Percentiles rank a stretch among this genome's conserved stretches.
Evolutionary conservation across 148 eudicot species (phyloP).

Genomic region (Camellia japonica): DNA sequence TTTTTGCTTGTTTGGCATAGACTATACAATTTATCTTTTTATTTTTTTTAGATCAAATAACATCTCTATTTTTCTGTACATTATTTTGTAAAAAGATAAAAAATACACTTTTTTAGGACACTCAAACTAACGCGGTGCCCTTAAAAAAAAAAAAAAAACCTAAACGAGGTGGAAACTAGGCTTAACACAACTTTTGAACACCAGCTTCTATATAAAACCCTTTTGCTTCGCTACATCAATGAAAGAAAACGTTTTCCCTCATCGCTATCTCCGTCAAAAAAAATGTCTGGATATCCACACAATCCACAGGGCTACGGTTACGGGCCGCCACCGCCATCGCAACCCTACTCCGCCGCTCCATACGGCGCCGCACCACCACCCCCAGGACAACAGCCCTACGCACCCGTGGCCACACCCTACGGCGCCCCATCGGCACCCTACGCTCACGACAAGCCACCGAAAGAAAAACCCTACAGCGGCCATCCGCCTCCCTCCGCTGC

Average conservation of each 20-base stretch:
- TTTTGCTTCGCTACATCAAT: not conserved
- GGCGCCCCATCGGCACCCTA: constrained; percentile 24
- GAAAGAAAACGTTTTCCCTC: not conserved
- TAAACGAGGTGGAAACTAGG: too few relatives aligned
- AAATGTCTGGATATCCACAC: constrained; percentile 41
- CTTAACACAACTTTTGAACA: not conserved
- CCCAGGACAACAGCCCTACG: constrained; percentile 12
- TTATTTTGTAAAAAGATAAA: too few relatives aligned
- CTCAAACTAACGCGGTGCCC: too few relatives aligned
- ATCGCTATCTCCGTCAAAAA: not conserved
- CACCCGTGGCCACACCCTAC: constrained; percentile 7
- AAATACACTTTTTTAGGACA: too few relatives aligned
- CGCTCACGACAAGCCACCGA: constrained; percentile 8
- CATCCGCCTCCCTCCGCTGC: constrained; percentile 12
- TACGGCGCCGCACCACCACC: constrained; percentile 12
- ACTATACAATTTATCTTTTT: too few relatives aligned
- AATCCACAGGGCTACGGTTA: constrained; percentile 29
- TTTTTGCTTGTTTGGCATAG: too few relatives aligned
- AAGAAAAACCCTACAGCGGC: constrained; percentile 10
- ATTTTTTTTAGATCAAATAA: too few relatives aligned
- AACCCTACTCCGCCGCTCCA: constrained; percentile 30
- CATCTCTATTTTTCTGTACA: too few relatives aligned
- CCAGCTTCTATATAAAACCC: not conserved
- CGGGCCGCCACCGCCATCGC: constrained; percentile 33
- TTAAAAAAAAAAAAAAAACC: too few relatives aligned